Base-by-base conservation (phyloP, 257 asterid species). In the Solanum boliviense region DNA sequence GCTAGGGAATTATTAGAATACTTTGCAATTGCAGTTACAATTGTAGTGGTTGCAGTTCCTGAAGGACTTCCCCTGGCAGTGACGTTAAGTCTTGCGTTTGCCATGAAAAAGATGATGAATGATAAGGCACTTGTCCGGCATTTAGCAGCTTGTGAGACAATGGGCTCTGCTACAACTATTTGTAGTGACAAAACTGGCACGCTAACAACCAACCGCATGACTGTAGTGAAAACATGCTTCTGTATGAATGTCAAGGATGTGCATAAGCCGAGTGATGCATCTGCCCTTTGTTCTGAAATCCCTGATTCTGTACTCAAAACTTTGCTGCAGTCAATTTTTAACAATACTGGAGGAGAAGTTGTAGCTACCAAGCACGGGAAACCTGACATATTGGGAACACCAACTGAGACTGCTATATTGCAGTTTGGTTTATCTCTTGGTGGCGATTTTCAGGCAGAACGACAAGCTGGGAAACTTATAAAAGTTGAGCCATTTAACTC, bases 101-200 rank as follows among this genome's bases (percentile, higher is more conserved):
- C 98, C 1, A 96, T 96, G 99, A 94, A 96, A 85, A 94, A 95
- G 90, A 94, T 96, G 98, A 96, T 95, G 98, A 96, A 96, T 6
- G 99, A 96, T 62, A 96, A 95, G 89, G 99, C 99, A 1, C 97
- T 96, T 13, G 98, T 96, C 16, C 94, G 99, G 5, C 94, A 95
- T 86, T 90, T 96, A 83, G 98, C 99, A 2, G 99, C 99, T 13
- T 95, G 99, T 86, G 99, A 96, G 90, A 96, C 99, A 7, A 96
- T 96, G 99, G 99, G 99, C 13, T 96, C 98, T 3, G 96, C 98
- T 34, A 96, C 99, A 0, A 94, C 95, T 36, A 95, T 96, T 13
- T 96, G 99, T 39, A 96, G 98, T 83, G 99, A 96, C 89, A 96
- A 96, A 90, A 96, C 99, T 0, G 99, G 99, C 58, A 96, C 99